Evolutionary conservation across 805 yeast genomes (phyloP).

Genomic region (Wickerhamiella bombiphila): DNA sequence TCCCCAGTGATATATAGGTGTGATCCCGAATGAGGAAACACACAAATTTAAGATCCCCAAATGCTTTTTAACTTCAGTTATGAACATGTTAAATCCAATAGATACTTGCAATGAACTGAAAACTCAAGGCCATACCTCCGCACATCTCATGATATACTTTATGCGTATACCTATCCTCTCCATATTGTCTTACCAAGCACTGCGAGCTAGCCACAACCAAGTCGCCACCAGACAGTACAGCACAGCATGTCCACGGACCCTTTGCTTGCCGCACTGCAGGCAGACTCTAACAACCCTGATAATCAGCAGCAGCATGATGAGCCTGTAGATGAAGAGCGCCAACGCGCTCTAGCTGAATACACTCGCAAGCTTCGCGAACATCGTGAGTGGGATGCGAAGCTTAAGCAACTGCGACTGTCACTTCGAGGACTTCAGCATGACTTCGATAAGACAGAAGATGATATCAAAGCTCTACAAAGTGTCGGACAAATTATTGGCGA

Average conservation of each 20-base stretch:
- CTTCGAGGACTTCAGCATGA: constrained; percentile 73
- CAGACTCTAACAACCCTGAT: too few species aligned
- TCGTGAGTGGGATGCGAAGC: constrained; percentile 82
- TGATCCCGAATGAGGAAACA: too few species aligned
- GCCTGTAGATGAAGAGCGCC: constrained; percentile 47
- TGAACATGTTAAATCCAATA: too few species aligned
- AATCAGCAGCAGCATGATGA: constrained; percentile 6
- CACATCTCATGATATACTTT: too few species aligned
- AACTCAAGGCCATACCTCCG: too few species aligned
- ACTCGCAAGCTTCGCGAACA: constrained; percentile 83
- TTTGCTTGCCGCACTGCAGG: neutral
- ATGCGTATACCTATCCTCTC: too few species aligned
- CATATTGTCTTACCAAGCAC: too few species aligned
- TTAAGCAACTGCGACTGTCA: constrained; percentile 67
- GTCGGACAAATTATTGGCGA: constrained; percentile 97
- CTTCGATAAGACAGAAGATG: constrained; percentile 89
- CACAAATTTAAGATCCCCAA: too few species aligned
- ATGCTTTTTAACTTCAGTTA: too few species aligned
- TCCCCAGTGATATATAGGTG: too few species aligned
- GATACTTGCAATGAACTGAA: too few species aligned
- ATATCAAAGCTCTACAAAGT: constrained; percentile 89
- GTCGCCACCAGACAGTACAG: neutral
- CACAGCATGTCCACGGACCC: constrained; percentile 2
- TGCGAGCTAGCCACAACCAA: too few species aligned
- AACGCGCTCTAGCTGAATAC: constrained; percentile 60